These are phyloP conservation scores for Cyberlindnera meyerae DNA, from an alignment of 805 yeast genomes.

Conservation along the genomic window DNA sequence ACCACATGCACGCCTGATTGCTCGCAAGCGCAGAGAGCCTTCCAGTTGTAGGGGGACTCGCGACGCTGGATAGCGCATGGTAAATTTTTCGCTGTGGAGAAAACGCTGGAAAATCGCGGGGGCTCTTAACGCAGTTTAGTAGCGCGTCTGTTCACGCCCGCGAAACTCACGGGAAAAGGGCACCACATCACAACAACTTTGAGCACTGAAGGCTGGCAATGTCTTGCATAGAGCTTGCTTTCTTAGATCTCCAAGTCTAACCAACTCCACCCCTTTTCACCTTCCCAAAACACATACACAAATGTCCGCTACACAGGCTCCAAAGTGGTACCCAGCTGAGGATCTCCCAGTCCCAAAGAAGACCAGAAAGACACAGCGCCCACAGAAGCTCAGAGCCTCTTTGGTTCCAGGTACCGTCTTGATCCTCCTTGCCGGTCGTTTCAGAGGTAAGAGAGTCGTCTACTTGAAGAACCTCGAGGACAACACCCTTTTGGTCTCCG, in stretches of 20 bases:
- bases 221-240: too few species aligned
- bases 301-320: slow-evolving; percentile 42
- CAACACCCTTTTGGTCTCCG: slow-evolving; percentile 94
- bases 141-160: too few species aligned
- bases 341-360: slow-evolving; percentile 82
- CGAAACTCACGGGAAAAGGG: too few species aligned
- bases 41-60: too few species aligned
- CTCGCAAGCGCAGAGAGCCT: too few species aligned
- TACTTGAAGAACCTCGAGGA: slow-evolving; percentile 96
- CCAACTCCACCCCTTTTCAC: not conserved
- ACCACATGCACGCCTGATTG: not conserved
- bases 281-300: slow-evolving; percentile 1
- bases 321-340: slow-evolving; percentile 94
- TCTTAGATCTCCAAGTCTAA: not conserved
- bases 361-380: slow-evolving; percentile 86
- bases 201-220: too few species aligned
- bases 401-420: slow-evolving; percentile 97
- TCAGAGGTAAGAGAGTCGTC: slow-evolving; percentile 99
- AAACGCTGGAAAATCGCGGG: too few species aligned
- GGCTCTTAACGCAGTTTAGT: too few species aligned
- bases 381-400: slow-evolving; percentile 93
- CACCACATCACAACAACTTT: too few species aligned
- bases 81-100: too few species aligned
- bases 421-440: slow-evolving; percentile 97
- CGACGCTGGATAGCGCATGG: too few species aligned